Base-by-base conservation (phyloP, 176 grass and related monocot genomes). In the Cocos nucifera region DNA sequence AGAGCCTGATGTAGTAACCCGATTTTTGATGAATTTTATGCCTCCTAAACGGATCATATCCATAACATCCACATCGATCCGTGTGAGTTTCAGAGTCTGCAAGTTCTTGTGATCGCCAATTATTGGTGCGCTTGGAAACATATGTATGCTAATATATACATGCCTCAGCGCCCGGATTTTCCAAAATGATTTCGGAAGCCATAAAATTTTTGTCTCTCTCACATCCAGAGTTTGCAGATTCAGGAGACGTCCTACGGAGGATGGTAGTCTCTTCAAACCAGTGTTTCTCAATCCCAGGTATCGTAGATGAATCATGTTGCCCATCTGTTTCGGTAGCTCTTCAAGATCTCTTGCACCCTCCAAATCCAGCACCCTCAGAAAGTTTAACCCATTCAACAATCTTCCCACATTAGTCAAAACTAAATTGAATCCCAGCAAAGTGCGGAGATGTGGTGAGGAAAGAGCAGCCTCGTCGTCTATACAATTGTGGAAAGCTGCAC, bases 211-310 rank as follows among this genome's bases (percentile, higher is more conserved):
- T 12, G 59, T 74, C 0, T 54, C 19, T 18, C 49, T 74, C 21
- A 62, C 63, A 74, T 74, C 71, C 8, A 74, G 59, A 53, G 71
- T 74, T 54, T 74, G 59, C 21, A 74, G 44, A 24, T 64, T 57
- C 9, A 44, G n/a, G 19, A 74, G 60, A 64, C 21, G 50, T 22
- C 18, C 17, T 12, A 74, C 26, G 2, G 61, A 63, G 22, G 61
- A 50, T 15, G 71, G 50, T 3, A 74, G 59, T 23, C 4, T 26
- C 4, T 4, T 1, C 14, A 54, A 14, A 24, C 27, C 9, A n/a
- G 57, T 63, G 17, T 17, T 5, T 19, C 49, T 64, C 16, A 74
- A 56, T 16, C 71, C 71, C 29, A 74, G 59, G 54, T 74, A 64
- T 15, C 60, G 63, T 14, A 74, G 26, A 51, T 64, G 59, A 24